Evolutionary conservation across 768 basidiomycete species (phyloP), one percentile per base, ranked within the genome.

Genomic region (Hygrophoropsis aurantiaca): DNA sequence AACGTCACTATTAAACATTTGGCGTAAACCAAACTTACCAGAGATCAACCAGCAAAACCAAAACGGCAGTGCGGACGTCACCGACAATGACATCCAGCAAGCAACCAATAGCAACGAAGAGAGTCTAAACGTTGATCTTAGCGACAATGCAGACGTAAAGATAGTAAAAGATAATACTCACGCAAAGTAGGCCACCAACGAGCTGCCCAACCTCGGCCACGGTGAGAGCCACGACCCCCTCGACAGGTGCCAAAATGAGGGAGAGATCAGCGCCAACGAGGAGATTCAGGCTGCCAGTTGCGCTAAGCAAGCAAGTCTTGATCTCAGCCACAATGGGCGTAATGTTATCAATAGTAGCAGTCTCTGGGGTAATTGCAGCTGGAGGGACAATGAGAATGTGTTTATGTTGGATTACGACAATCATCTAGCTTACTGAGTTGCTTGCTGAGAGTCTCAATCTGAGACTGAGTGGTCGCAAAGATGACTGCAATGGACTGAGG

Each of bases 31-130:
- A 13, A 30, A 30, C 27, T 30, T 18, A 30, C 19, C 60, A 56
- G 24, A 70, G 57, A 21, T 8, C 33, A 13, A 39, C 44, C 11
- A 69, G 52, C 23, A 63, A 44, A 16, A 42, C 19, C 37, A 53
- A 16, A 38, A 63, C 40, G 19, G 42, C 49, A 6, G 45, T 36
- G 26, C 48, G 21, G 24, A 50, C 38, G 21, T 50, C 46, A 19
- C 40, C 35, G 33, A 40, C 51, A 40, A 51, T 46, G 21, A 62
- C 35, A 24, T 33, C 47, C 13, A 66, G 49, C 42, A 58, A 47
- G 21, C 51, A 51, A n/a, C 53, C 47, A 46, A 64, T 46, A 11
- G 56, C 59, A 19, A 35, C 49, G 49, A 66, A 57, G 46, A 64
- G 46, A 23, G 54, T 30, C 60, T 63, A 26, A 3, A 44, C 6